These are phyloP conservation scores for Pyrenochaeta sp. DNA, from an alignment of 2,329 filamentous ascomycete species.

Conservation along the genomic window DNA sequence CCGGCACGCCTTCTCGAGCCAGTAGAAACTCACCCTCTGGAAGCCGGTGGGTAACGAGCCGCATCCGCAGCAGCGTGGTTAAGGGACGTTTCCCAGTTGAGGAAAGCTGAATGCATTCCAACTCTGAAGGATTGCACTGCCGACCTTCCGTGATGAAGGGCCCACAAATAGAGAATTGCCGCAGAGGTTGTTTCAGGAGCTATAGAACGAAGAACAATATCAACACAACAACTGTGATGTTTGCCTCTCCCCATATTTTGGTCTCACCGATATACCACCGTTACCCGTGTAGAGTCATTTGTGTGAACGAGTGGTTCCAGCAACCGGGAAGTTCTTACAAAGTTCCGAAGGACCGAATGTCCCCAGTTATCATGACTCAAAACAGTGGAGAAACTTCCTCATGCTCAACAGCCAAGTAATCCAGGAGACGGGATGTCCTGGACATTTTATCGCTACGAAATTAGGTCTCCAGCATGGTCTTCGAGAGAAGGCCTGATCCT, in stretches of 20 bases:
- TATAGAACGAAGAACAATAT: no score
- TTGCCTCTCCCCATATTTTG: no score
- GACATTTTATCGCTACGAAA: neutral
- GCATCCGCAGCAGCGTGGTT: neutral
- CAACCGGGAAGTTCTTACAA: neutral
- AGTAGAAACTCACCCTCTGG: neutral
- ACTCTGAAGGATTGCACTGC: neutral
- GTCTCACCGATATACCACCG: no score
- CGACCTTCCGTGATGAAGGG: neutral
- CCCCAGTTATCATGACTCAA: neutral
- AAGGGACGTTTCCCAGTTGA: no score
- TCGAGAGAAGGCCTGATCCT: neutral
- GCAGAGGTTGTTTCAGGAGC: conserved; percentile 1
- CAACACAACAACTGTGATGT: no score
- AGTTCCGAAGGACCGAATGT: no score
- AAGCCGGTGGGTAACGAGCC: neutral
- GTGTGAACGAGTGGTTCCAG: no score
- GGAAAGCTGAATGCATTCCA: conserved; percentile 1
- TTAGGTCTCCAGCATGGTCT: neutral
- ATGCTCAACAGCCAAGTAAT: neutral
- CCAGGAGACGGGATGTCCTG: conserved; percentile 1
- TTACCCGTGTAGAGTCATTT: no score
- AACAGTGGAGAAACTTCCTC: neutral
- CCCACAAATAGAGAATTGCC: neutral
- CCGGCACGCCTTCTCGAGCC: neutral